These are phyloP conservation scores for Scheffersomyces segobiensis DNA, from an alignment of 1,139 yeast genomes.

Conservation along the genomic window DNA sequence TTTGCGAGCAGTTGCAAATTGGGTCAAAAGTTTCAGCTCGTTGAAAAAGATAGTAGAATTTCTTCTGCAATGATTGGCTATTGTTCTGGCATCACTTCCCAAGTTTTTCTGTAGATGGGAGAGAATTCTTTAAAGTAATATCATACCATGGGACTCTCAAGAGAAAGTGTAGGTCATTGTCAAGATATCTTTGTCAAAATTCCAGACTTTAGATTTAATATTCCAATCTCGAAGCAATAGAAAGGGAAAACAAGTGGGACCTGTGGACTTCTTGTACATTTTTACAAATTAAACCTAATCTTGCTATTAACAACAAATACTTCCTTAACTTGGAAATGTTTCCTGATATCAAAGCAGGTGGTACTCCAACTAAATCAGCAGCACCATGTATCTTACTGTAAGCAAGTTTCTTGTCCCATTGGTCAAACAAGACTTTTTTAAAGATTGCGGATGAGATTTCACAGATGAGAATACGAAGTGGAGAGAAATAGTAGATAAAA, in stretches of 20 bases:
- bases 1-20: not conserved
- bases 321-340: not conserved
- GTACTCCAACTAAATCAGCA: not conserved
- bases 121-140: slow-evolving; percentile 17
- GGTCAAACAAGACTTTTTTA: too few relatives aligned
- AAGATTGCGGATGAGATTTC: not conserved
- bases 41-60: not conserved
- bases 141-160: slow-evolving; percentile 12
- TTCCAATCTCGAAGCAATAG: not conserved
- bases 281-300: not conserved
- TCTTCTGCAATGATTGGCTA: not conserved
- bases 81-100: not conserved
- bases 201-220: not conserved
- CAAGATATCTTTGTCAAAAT: not conserved
- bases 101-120: slow-evolving; percentile 13
- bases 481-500: not conserved
- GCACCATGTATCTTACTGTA: not conserved
- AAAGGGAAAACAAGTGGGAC: not conserved
- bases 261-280: not conserved
- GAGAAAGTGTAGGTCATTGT: not conserved
- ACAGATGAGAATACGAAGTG: not conserved
- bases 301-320: not conserved
- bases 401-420: too few relatives aligned
- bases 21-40: not conserved
- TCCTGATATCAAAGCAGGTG: not conserved